phyloP scores from a whole-genome alignment of 306 rosid species.

The Trifolium pratense region DNA sequence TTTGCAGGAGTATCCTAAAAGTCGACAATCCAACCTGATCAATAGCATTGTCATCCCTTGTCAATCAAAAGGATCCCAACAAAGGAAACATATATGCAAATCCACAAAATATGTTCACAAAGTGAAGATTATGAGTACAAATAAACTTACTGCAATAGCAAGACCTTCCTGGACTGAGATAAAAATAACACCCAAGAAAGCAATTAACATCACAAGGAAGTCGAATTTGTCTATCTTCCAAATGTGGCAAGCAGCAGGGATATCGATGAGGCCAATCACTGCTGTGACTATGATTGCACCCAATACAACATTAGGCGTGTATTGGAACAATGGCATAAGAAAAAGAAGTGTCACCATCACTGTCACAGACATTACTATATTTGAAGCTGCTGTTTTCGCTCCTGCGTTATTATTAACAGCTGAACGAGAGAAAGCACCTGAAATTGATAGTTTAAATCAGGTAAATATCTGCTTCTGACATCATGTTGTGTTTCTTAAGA shows the following conservation, averaged over 20 bases:
- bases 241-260: slow-evolving; percentile 76
- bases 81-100: not conserved
- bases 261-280: slow-evolving; percentile 82
- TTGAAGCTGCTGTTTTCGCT: slow-evolving; percentile 84
- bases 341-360: slow-evolving; percentile 93
- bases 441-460: slow-evolving; percentile 26
- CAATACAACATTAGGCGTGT: slow-evolving; percentile 87
- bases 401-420: slow-evolving; percentile 97
- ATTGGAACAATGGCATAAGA: slow-evolving; percentile 90
- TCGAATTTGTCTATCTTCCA: slow-evolving; percentile 93
- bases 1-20: slow-evolving; percentile 79
- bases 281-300: slow-evolving; percentile 94
- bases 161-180: slow-evolving; percentile 88
- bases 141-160: slow-evolving; percentile 78
- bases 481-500: slow-evolving; percentile 12
- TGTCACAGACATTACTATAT: slow-evolving; percentile 87
- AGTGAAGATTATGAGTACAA: not conserved
- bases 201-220: slow-evolving; percentile 72
- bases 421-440: slow-evolving; percentile 93
- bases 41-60: slow-evolving; percentile 32
- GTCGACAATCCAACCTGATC: slow-evolving; percentile 81
- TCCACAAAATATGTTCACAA: not conserved
- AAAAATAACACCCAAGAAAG: slow-evolving; percentile 84
- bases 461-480: slow-evolving; percentile 22
- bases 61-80: slow-evolving; percentile 11